Percentiles rank a stretch among this genome's conserved stretches.
Evolutionary conservation across 1,139 yeast genomes (phyloP).

Genomic region (Pichia sp.): DNA sequence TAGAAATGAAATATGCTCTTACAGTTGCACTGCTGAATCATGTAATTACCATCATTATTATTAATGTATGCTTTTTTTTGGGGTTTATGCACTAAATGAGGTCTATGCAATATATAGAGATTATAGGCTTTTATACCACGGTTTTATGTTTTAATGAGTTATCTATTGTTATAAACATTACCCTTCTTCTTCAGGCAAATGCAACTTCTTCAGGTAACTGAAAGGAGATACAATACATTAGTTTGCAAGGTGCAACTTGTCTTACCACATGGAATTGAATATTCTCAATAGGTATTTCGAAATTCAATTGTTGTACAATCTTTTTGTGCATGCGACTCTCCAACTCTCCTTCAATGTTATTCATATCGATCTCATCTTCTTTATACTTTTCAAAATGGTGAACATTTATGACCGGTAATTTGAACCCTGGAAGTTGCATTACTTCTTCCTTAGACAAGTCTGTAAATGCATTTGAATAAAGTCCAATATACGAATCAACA

Average conservation of each 20-base stretch:
- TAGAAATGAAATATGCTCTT: too few relatives aligned
- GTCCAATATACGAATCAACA: constrained; percentile 65
- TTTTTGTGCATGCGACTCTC: constrained; percentile 54
- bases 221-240: constrained; percentile 88
- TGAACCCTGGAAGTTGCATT: constrained; percentile 34
- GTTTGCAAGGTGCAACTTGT: constrained; percentile 92
- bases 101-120: not conserved
- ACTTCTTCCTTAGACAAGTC: constrained; percentile 29
- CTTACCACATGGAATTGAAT: constrained; percentile 76
- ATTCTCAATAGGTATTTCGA: constrained; percentile 36
- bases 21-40: too few relatives aligned
- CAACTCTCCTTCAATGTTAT: constrained; percentile 49
- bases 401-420: constrained; percentile 71
- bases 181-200: constrained; percentile 24
- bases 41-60: too few relatives aligned
- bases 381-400: constrained; percentile 90
- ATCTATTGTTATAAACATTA: too few relatives aligned
- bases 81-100: not conserved
- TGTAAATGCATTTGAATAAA: constrained; percentile 38
- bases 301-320: constrained; percentile 46
- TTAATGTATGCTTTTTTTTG: not conserved
- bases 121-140: not conserved
- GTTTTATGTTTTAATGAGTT: too few relatives aligned
- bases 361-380: constrained; percentile 57
- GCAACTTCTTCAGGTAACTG: constrained; percentile 74